Percentiles rank a stretch among this genome's conserved stretches.
Conservation (phyloP, 1,284 basidiomycete species). For the Sporisorium scitamineum region DNA sequence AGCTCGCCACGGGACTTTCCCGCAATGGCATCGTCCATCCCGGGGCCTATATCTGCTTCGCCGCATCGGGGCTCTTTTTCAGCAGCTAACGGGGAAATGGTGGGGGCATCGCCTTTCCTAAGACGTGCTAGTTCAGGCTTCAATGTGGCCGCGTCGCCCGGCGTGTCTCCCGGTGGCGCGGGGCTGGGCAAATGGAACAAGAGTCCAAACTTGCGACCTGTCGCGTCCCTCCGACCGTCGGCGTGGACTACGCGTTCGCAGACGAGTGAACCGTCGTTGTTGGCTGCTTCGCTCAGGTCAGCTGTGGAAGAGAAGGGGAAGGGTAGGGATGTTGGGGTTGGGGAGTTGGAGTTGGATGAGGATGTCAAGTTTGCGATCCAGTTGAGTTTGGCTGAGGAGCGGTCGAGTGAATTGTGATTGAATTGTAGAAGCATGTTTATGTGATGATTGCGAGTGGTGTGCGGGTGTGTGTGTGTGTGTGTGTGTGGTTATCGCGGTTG, state of each 20-base stretch:
- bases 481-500: too few relatives aligned
- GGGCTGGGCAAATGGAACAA: slow-evolving; percentile 20
- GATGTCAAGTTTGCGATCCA: slow-evolving; percentile 61
- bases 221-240: not conserved
- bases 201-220: slow-evolving; percentile 24
- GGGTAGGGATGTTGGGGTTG: not conserved
- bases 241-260: slow-evolving; percentile 1
- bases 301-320: slow-evolving; percentile 5
- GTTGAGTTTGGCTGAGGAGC: slow-evolving; percentile 61
- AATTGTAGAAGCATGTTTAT: not conserved
- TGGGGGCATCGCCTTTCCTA: not conserved
- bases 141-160: not conserved
- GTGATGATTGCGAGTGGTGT: too few relatives aligned
- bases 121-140: slow-evolving; percentile 10
- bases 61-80: not conserved
- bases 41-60: not conserved
- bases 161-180: not conserved
- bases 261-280: slow-evolving; percentile 4
- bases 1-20: slow-evolving; percentile 26
- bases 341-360: slow-evolving; percentile 44
- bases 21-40: not conserved
- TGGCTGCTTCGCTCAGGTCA: slow-evolving; percentile 20
- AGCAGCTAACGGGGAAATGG: not conserved
- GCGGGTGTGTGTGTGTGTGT: too few relatives aligned
- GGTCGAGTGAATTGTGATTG: slow-evolving; percentile 16